Percentiles rank a stretch among this genome's conserved stretches.
Conservation (phyloP, 2,329 filamentous ascomycete species). For the Eutypa lata region DNA sequence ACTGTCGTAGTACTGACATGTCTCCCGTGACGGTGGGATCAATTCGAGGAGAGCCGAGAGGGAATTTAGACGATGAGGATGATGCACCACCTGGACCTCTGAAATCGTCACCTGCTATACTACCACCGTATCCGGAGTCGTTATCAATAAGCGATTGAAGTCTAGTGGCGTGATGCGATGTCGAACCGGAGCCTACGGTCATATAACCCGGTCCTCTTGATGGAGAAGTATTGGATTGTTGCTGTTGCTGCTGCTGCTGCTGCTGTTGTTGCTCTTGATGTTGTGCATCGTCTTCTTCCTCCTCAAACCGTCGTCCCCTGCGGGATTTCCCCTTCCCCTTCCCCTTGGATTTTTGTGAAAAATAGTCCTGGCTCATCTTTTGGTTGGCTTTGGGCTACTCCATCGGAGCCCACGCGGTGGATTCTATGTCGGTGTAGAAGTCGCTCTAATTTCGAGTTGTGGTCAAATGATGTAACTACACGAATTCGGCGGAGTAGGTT, state of each 20-base stretch:
- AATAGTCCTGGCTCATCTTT: constrained; percentile 61
- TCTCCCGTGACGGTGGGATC: constrained; percentile 45
- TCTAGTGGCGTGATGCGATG: constrained; percentile 76
- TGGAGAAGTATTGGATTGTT: constrained; percentile 19
- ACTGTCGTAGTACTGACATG: constrained; percentile 39
- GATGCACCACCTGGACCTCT: constrained; percentile 13
- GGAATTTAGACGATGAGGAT: constrained; percentile 24
- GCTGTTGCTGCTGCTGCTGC: constrained; percentile 18
- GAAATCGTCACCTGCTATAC: constrained; percentile 62
- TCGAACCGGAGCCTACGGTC: constrained; percentile 80
- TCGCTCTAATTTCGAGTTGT: too few relatives aligned
- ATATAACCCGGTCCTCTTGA: constrained; percentile 64
- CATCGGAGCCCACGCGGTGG: neutral
- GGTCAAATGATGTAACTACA: too few relatives aligned
- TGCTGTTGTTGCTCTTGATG: too few relatives aligned
- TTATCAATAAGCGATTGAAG: constrained; percentile 78
- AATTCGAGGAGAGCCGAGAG: constrained; percentile 35
- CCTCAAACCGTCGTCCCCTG: constrained; percentile 24
- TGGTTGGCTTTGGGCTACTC: constrained; percentile 26
- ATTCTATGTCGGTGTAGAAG: neutral
- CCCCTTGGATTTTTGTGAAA: constrained; percentile 32
- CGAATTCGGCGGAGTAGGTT: neutral
- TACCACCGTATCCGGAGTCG: constrained; percentile 91
- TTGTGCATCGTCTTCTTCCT: constrained; percentile 22
- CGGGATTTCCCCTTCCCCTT: constrained; percentile 51